These are phyloP conservation scores for Ricinus communis DNA, from an alignment of 345 rosid genomes.

Conservation along the genomic window DNA sequence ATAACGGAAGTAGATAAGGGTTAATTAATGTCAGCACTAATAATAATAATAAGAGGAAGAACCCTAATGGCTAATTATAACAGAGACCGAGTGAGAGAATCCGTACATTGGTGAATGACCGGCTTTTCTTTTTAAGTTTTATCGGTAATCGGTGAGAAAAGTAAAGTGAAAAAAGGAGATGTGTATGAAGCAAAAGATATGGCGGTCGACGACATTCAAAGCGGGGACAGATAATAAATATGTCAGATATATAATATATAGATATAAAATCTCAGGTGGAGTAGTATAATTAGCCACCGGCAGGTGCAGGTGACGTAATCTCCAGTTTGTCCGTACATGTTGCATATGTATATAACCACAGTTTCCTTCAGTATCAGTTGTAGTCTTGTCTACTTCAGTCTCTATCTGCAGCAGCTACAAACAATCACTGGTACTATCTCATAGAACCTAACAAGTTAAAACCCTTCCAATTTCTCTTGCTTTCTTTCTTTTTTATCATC, in stretches of 20 bases:
- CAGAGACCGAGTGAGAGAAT: not conserved
- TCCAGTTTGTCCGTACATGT: conserved; percentile 17
- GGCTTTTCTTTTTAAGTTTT: conserved; percentile 8
- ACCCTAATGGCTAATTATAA: too few species aligned
- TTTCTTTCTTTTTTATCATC: too few species aligned
- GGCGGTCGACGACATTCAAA: conserved; percentile 29
- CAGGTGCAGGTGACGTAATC: conserved; percentile 37
- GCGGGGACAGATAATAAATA: conserved; percentile 4
- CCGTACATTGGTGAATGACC: conserved; percentile 21
- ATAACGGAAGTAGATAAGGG: too few species aligned
- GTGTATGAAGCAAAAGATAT: conserved; percentile 39
- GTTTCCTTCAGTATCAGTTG: not conserved
- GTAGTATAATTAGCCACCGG: not conserved
- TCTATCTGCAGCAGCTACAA: not conserved
- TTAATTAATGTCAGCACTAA: too few species aligned
- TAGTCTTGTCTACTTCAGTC: not conserved
- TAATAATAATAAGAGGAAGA: too few species aligned
- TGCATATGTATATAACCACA: not conserved
- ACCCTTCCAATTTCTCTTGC: too few species aligned
- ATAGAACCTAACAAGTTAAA: too few species aligned
- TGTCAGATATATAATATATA: too few species aligned
- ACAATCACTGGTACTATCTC: too few species aligned
- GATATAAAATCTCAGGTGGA: too few species aligned
- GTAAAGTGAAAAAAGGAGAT: not conserved
- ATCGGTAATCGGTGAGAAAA: conserved; percentile 32